phyloP scores from a whole-genome alignment of 225 moss, liverwort and hornwort genomes.

The Climacium dendroides region DNA sequence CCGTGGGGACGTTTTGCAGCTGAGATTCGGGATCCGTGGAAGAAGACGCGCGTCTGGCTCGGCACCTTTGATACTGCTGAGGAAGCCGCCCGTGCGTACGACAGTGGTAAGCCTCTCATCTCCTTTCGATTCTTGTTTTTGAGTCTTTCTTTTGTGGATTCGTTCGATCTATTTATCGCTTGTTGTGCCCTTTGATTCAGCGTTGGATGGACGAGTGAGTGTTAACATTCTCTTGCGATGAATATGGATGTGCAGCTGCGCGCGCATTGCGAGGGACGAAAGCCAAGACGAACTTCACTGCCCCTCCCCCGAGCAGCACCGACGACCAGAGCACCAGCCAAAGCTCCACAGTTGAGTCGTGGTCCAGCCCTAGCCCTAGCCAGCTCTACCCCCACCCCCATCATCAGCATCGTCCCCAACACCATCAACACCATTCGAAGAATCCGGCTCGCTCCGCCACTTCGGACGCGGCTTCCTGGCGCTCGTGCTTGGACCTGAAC shows the following conservation, averaged over 20 bases:
- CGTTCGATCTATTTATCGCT: neutral
- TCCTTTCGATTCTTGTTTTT: neutral
- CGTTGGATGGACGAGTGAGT: neutral
- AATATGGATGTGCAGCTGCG: slow-evolving; percentile 35
- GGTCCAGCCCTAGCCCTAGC: slow-evolving; percentile 45
- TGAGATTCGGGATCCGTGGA: slow-evolving; percentile 99
- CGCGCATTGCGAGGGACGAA: slow-evolving; percentile 74
- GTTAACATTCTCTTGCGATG: neutral
- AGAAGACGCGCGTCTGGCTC: slow-evolving; percentile 92
- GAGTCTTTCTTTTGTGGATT: neutral
- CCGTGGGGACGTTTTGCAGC: slow-evolving; percentile 97
- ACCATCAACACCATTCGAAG: neutral
- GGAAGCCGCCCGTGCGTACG: slow-evolving; percentile 84
- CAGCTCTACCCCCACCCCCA: neutral
- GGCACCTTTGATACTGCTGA: slow-evolving; percentile 91
- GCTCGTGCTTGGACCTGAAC: slow-evolving; percentile 71
- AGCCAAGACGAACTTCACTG: slow-evolving; percentile 79
- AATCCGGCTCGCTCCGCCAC: neutral
- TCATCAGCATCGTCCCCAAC: neutral
- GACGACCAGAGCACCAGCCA: slow-evolving; percentile 96
- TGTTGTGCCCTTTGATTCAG: neutral
- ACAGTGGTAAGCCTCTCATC: slow-evolving; percentile 13
- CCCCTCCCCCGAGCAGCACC: slow-evolving; percentile 30
- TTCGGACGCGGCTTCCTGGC: slow-evolving; percentile 42
- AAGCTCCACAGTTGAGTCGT: slow-evolving; percentile 81